Conservation (phyloP, 1,284 basidiomycete genomes). For the Sporisorium reilianum region DNA sequence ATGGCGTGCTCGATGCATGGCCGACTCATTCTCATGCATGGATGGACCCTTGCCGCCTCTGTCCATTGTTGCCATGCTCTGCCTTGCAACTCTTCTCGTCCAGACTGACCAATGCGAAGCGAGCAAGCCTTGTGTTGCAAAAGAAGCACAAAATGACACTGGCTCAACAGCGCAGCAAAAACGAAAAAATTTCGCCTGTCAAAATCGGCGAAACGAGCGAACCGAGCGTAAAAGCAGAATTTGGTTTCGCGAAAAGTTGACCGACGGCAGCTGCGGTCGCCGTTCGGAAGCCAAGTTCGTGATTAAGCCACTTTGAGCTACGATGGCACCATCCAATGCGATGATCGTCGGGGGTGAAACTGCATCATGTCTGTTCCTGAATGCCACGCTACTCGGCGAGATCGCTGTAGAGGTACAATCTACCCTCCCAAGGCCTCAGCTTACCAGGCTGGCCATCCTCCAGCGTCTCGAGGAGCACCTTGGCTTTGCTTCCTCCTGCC, state of each 20-base stretch:
- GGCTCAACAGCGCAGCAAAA: background rate
- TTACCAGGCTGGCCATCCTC: slow-evolving; percentile 12
- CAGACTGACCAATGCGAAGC: background rate
- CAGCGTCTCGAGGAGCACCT: slow-evolving; percentile 18
- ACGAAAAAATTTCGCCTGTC: background rate
- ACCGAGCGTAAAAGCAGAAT: no score
- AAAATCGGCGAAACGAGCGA: background rate
- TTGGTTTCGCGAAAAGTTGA: background rate
- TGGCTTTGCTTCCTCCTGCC: slow-evolving; percentile 18
- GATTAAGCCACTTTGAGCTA: background rate
- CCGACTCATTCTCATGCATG: background rate
- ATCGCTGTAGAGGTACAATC: slow-evolving; percentile 28
- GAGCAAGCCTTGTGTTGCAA: background rate
- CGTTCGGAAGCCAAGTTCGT: background rate
- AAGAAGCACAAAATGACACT: background rate
- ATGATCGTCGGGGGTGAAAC: background rate
- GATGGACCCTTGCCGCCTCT: slow-evolving; percentile 4
- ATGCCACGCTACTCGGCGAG: background rate
- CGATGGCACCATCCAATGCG: background rate
- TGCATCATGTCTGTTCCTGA: slow-evolving; percentile 11
- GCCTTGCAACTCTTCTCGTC: background rate
- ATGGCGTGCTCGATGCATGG: slow-evolving; percentile 8
- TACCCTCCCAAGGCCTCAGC: slow-evolving; percentile 32
- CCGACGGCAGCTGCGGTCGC: no score
- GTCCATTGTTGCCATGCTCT: no score